These are phyloP conservation scores for Vaccinium corymbosum DNA, from an alignment of 148 eudicot genomes.

Conservation along the genomic window DNA sequence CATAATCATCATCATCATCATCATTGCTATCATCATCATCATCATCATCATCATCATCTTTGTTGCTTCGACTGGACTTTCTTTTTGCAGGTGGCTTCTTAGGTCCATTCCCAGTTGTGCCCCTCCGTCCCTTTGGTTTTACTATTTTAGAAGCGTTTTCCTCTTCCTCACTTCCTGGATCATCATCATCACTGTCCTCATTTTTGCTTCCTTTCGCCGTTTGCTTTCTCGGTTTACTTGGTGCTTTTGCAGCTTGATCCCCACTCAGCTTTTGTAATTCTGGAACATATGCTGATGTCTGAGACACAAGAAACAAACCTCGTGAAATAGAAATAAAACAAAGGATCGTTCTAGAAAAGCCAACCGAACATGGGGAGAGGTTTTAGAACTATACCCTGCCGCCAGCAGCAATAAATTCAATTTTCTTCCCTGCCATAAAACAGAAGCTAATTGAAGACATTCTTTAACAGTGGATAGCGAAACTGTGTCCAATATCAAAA, in stretches of 20 bases:
- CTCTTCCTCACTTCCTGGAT: conserved; percentile 34
- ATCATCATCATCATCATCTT: conserved; percentile 21
- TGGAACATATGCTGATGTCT: conserved; percentile 95
- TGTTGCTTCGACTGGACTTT: conserved; percentile 18
- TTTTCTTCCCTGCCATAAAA: conserved; percentile 64
- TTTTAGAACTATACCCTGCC: conserved; percentile 66
- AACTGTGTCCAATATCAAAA: background rate
- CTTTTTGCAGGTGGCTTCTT: conserved; percentile 29
- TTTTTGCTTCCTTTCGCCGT: conserved; percentile 38
- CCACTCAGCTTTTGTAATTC: conserved; percentile 78
- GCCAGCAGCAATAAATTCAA: conserved; percentile 78
- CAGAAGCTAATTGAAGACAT: conserved; percentile 9
- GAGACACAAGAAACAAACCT: conserved; percentile 16
- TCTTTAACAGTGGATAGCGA: background rate
- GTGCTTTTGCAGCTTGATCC: conserved; percentile 53
- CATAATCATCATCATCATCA: conserved; percentile 12
- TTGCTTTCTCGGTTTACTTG: conserved; percentile 40
- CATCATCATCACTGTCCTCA: conserved; percentile 23
- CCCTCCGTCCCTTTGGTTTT: conserved; percentile 41
- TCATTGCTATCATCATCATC: conserved; percentile 4
- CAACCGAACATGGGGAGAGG: background rate
- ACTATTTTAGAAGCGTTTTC: conserved; percentile 20
- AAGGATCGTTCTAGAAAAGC: background rate
- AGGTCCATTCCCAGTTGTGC: conserved; percentile 18
- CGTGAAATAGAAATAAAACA: background rate